These are phyloP conservation scores for Gossypium davidsonii DNA, from an alignment of 441 rosid species.

Conservation along the genomic window DNA sequence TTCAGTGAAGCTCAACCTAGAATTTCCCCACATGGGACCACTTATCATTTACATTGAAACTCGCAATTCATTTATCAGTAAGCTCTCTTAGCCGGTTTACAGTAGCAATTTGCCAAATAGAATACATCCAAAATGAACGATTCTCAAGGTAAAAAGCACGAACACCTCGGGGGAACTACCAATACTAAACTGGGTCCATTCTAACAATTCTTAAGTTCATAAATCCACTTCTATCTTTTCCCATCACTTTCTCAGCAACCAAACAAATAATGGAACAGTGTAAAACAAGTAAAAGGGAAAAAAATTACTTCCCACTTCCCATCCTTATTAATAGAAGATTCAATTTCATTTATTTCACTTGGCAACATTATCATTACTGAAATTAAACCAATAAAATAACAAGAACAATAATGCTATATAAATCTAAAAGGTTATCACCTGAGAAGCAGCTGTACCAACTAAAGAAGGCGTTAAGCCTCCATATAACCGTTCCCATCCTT, in stretches of 20 bases:
- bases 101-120: not conserved
- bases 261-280: not conserved
- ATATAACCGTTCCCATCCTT: slow-evolving; percentile 84
- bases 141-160: not conserved
- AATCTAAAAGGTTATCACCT: slow-evolving; percentile 35
- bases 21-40: slow-evolving; percentile 19
- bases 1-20: too few species aligned
- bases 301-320: not conserved
- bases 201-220: not conserved
- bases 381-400: not conserved
- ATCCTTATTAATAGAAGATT: not conserved
- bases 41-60: slow-evolving; percentile 19
- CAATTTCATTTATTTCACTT: not conserved
- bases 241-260: not conserved
- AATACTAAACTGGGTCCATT: not conserved
- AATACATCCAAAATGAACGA: not conserved
- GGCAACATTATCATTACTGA: not conserved
- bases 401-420: not conserved
- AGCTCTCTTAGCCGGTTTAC: slow-evolving; percentile 4
- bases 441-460: slow-evolving; percentile 85
- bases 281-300: not conserved
- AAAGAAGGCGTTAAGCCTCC: slow-evolving; percentile 82
- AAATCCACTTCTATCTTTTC: not conserved
- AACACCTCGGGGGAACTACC: not conserved
- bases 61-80: slow-evolving; percentile 6